Base-by-base conservation (phyloP, 805 yeast species). In the Ascoidea asiatica region DNA sequence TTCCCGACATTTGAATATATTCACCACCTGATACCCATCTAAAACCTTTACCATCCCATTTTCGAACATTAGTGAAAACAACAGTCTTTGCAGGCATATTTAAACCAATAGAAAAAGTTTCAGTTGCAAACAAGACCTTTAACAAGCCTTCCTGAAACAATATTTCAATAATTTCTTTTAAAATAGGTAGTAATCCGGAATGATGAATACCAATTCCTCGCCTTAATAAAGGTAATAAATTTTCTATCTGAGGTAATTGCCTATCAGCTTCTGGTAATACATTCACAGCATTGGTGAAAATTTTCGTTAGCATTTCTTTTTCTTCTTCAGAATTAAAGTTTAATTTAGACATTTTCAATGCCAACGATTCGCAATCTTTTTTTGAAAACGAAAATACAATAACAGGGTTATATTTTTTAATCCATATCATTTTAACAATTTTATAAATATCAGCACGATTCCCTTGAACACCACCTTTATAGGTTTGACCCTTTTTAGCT, bases 11-110 rank as follows among this genome's bases (percentile, higher is more conserved):
- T 67, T 92, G 99, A 58, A 92, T 92, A 64, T 92, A 92, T 66
- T 92, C 99, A 69, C 99, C 99, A 48, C 98, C 98, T 46, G 95
- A 85, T 23, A 92, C 97, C 98, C 98, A 92, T 65, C 99, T 79
- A 70, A 90, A 88, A 18, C 90, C 95, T 50, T 77, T 79, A 55
- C 98, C 98, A 66, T 92, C 99, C 95, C 97, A 92, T 62, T 92
- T 92, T 59, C 98, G 78, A 19, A 92, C 98, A 33, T 90, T 85
- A 0, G 98, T 92, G 63, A 92, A 92, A 2, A 92, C 98, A 40
- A 92, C 99, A 0, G 99, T 92, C 56, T 92, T 92, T 8, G 98
- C 97, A 55, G 99, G 99, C 98, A 92, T 92, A 65, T 92, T 92
- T 44, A 92, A 75, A 43, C 99, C 99, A 66, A 92, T 92, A 11